phyloP scores from a whole-genome alignment of 2,329 filamentous ascomycete genomes.

The Monilinia fructigena region DNA sequence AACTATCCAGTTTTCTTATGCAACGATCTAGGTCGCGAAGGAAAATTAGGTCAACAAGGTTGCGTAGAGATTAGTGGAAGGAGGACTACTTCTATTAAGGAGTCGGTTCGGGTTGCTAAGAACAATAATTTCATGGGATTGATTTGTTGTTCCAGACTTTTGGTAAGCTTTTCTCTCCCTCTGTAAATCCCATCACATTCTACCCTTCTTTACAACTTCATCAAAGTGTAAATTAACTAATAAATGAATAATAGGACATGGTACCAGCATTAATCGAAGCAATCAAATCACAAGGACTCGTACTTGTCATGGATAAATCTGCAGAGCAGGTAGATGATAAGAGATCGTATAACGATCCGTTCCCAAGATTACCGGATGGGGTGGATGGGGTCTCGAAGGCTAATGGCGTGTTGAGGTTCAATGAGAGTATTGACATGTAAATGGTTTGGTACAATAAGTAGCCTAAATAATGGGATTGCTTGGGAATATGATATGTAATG shows the following conservation, averaged over 20 bases:
- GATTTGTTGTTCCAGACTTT: slow-evolving; percentile 80
- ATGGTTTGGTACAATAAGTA: neutral
- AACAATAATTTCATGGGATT: slow-evolving; percentile 98
- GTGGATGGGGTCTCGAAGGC: slow-evolving; percentile 84
- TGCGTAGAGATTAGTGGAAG: slow-evolving; percentile 56
- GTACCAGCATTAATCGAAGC: slow-evolving; percentile 89
- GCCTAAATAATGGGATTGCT: neutral
- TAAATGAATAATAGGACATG: slow-evolving; percentile 65
- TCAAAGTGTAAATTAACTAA: neutral
- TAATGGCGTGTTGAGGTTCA: slow-evolving; percentile 88
- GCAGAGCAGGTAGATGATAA: slow-evolving; percentile 43
- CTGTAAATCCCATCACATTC: neutral
- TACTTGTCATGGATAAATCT: slow-evolving; percentile 85
- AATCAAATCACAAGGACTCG: slow-evolving; percentile 90
- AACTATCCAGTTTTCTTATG: slow-evolving; percentile 96
- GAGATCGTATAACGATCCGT: slow-evolving; percentile 47
- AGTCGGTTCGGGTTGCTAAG: slow-evolving; percentile 87
- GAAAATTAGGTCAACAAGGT: slow-evolving; percentile 38
- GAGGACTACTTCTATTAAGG: slow-evolving; percentile 83
- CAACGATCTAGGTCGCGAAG: slow-evolving; percentile 78
- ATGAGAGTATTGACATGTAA: slow-evolving; percentile 79
- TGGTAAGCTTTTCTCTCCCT: slow-evolving; percentile 58
- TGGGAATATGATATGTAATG: neutral
- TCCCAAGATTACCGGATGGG: slow-evolving; percentile 68
- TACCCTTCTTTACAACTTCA: neutral